Percentiles rank a stretch among this genome's conserved stretches.
phyloP scores from a whole-genome alignment of 371 early-diverging fungal genomes.

The Phascolomyces articulosus region DNA sequence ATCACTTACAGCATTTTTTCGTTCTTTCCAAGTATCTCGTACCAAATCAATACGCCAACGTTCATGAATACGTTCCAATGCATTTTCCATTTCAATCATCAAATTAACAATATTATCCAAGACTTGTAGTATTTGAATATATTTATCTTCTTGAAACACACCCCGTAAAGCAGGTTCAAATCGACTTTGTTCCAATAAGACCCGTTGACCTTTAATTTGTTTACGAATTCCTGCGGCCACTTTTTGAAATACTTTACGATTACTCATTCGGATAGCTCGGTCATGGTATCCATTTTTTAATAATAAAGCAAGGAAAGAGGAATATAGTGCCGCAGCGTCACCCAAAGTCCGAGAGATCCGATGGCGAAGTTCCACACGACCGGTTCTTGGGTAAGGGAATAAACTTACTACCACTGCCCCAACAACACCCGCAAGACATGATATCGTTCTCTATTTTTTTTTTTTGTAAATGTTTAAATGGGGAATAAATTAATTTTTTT shows the following conservation, averaged over 20 bases:
- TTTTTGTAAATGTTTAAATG: no score
- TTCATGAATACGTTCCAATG: constrained; percentile 33
- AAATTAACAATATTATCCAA: constrained; percentile 47
- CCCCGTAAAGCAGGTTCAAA: constrained; percentile 54
- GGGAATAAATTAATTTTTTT: no score
- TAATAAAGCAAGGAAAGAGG: constrained; percentile 41
- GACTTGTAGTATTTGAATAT: constrained; percentile 39
- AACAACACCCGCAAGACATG: constrained; percentile 39
- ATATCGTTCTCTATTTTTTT: constrained; percentile 27
- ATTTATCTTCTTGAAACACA: constrained; percentile 44
- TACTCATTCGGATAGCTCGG: constrained; percentile 7
- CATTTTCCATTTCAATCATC: constrained; percentile 44
- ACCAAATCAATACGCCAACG: constrained; percentile 39
- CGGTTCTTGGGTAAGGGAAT: constrained; percentile 43
- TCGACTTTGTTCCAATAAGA: constrained; percentile 47
- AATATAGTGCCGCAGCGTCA: constrained; percentile 41
- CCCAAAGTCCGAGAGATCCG: constrained; percentile 39
- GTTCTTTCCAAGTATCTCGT: constrained; percentile 43
- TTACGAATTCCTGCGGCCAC: constrained; percentile 36
- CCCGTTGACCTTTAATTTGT: constrained; percentile 44
- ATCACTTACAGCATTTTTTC: constrained; percentile 40
- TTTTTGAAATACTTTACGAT: constrained; percentile 37
- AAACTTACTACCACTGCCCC: constrained; percentile 40
- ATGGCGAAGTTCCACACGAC: constrained; percentile 46
- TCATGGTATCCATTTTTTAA: constrained; percentile 29